A percentile compares a stretch with the other conserved stretches of the same genome.
These are phyloP conservation scores for Cercospora sp. DNA, from an alignment of 2,329 filamentous ascomycete genomes.

Conservation along the genomic window DNA sequence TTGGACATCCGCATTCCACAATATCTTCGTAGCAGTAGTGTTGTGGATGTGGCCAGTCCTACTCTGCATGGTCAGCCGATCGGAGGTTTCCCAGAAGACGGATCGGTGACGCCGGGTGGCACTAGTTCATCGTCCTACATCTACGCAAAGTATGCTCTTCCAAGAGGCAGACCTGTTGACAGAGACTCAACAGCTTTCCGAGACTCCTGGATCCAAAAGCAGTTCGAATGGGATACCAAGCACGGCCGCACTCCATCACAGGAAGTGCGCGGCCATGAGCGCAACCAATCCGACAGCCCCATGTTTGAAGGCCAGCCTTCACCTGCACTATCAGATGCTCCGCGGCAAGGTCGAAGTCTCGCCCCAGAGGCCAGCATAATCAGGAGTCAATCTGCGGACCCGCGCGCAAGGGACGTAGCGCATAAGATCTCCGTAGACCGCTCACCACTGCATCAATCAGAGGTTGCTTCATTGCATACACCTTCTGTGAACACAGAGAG, in stretches of 20 bases:
- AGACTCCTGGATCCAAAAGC: slow-evolving; percentile 49
- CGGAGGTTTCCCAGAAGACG: neutral
- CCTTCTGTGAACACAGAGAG: slow-evolving; percentile 37
- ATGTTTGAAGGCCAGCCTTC: slow-evolving; percentile 15
- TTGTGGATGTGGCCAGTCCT: slow-evolving; percentile 19
- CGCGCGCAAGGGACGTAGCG: slow-evolving; percentile 21
- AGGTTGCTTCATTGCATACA: slow-evolving; percentile 18
- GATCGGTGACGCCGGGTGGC: slow-evolving; percentile 18
- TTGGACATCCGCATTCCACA: neutral
- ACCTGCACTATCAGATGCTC: slow-evolving; percentile 19
- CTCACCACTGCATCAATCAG: slow-evolving; percentile 14
- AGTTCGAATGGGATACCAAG: slow-evolving; percentile 62
- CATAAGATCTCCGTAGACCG: slow-evolving; percentile 9
- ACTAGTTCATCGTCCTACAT: slow-evolving; percentile 67
- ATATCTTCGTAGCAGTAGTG: slow-evolving; percentile 1
- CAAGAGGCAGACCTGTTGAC: slow-evolving; percentile 77
- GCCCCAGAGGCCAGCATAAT: slow-evolving; percentile 20
- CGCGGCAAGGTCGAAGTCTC: slow-evolving; percentile 23
- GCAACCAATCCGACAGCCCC: slow-evolving; percentile 25
- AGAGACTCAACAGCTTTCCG: slow-evolving; percentile 63
- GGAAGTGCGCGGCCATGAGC: slow-evolving; percentile 21
- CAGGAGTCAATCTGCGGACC: slow-evolving; percentile 38
- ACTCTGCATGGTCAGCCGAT: slow-evolving; percentile 14
- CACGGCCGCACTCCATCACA: slow-evolving; percentile 14
- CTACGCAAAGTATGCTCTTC: slow-evolving; percentile 80